Conservation (phyloP, 2,329 filamentous ascomycete species). For the Ophiocordyceps robertsii region DNA sequence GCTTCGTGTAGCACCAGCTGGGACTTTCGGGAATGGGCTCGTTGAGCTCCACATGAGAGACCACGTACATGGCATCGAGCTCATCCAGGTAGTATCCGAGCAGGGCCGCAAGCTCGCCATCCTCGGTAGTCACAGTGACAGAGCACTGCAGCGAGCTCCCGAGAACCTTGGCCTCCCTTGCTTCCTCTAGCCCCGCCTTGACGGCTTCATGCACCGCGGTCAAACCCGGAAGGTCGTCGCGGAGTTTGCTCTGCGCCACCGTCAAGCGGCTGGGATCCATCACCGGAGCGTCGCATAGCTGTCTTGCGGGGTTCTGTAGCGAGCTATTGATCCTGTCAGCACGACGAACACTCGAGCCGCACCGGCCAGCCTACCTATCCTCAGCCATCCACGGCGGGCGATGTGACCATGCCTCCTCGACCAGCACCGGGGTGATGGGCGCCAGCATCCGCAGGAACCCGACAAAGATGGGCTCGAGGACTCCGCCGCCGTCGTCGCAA, state of each 20-base stretch:
- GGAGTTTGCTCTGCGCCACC: constrained; percentile 23
- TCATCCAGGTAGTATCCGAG: constrained; percentile 33
- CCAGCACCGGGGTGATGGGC: constrained; percentile 68
- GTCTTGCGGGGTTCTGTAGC: constrained; percentile 26
- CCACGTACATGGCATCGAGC: constrained; percentile 53
- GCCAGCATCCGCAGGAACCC: constrained; percentile 67
- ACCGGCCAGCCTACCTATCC: constrained; percentile 15
- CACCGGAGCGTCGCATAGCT: constrained; percentile 32
- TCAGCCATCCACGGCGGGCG: constrained; percentile 50
- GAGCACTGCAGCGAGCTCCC: constrained; percentile 72
- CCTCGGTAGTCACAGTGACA: constrained; percentile 41
- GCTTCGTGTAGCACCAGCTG: constrained; percentile 27
- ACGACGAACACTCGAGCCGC: not conserved
- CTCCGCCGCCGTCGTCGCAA: constrained; percentile 57
- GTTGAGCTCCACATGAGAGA: constrained; percentile 47
- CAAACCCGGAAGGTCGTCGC: constrained; percentile 31
- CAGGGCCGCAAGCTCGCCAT: constrained; percentile 16
- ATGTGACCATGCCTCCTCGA: constrained; percentile 80
- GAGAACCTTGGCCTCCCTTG: constrained; percentile 55
- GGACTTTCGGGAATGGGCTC: constrained; percentile 12
- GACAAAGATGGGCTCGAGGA: constrained; percentile 52
- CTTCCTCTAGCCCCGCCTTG: constrained; percentile 62
- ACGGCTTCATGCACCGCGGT: constrained; percentile 49
- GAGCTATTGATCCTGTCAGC: constrained; percentile 12
- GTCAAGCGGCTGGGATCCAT: constrained; percentile 25